These are phyloP conservation scores for Capsicum chinense DNA, from an alignment of 257 asterid genomes.

Conservation along the genomic window DNA sequence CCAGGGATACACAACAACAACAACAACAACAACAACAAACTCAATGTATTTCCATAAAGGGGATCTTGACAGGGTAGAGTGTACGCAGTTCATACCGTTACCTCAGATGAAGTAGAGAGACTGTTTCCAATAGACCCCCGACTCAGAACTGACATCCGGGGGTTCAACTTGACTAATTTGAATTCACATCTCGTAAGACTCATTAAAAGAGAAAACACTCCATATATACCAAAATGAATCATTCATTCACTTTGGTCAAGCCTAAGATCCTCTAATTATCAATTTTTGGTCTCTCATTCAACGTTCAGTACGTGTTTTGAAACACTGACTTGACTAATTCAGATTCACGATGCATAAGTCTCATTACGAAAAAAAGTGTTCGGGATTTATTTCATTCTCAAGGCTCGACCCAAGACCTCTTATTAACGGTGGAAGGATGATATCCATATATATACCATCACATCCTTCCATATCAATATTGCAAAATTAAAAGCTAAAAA, in stretches of 20 bases:
- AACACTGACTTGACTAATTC: background rate
- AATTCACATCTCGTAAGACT: background rate
- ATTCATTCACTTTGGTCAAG: rapidly evolving
- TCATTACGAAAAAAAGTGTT: background rate
- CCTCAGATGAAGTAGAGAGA: no score
- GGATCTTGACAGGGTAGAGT: no score
- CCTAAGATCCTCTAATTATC: background rate
- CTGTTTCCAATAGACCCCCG: no score
- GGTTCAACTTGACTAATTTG: background rate
- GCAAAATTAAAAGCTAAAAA: background rate
- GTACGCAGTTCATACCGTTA: no score
- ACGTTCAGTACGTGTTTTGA: background rate
- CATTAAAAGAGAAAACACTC: background rate
- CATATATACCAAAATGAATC: background rate
- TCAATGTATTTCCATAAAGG: no score
- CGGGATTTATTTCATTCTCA: background rate
- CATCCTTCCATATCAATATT: background rate
- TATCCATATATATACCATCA: background rate
- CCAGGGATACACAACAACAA: no score
- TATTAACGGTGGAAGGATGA: background rate
- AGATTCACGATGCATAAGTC: background rate
- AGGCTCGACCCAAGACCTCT: background rate
- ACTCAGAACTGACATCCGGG: no score
- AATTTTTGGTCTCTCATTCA: background rate
- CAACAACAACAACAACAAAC: no score